These are phyloP conservation scores for Schrenkiella parvula DNA, from an alignment of 345 rosid genomes.

Conservation along the genomic window DNA sequence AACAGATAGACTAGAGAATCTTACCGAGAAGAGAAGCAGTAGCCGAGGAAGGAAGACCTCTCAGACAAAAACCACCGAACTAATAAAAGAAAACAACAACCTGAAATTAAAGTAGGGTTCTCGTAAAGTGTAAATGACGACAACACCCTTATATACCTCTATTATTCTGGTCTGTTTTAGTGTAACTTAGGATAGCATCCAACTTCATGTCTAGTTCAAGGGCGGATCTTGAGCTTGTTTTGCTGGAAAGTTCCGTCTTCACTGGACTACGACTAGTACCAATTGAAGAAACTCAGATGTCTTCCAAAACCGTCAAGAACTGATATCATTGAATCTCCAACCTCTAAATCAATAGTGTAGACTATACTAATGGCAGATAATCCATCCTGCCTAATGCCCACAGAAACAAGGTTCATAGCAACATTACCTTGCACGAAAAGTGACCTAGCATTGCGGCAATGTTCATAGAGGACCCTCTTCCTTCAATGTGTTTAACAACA, in stretches of 20 bases:
- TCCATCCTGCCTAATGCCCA: not conserved
- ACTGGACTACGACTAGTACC: not conserved
- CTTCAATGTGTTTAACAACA: conserved; percentile 16
- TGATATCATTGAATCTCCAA: not conserved
- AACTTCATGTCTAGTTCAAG: not conserved
- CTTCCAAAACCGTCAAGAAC: not conserved
- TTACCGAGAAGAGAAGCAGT: conserved; percentile 15
- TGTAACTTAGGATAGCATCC: not conserved
- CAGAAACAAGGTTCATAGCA: not conserved
- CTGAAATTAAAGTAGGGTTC: conserved; percentile 12
- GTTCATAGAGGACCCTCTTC: not conserved
- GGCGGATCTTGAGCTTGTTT: not conserved
- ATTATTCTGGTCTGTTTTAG: not conserved
- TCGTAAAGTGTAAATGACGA: conserved; percentile 1
- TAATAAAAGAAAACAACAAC: not conserved
- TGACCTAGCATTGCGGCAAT: not conserved
- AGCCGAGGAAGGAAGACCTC: not conserved
- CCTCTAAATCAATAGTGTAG: not conserved
- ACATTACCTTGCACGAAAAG: not conserved
- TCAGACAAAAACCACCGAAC: not conserved
- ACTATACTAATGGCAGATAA: not conserved
- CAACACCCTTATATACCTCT: conserved; percentile 9
- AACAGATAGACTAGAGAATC: not conserved
- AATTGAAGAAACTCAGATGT: not conserved
- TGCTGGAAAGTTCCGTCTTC: not conserved